Conservation (phyloP, 345 rosid species). For the Acer yangbiense region DNA sequence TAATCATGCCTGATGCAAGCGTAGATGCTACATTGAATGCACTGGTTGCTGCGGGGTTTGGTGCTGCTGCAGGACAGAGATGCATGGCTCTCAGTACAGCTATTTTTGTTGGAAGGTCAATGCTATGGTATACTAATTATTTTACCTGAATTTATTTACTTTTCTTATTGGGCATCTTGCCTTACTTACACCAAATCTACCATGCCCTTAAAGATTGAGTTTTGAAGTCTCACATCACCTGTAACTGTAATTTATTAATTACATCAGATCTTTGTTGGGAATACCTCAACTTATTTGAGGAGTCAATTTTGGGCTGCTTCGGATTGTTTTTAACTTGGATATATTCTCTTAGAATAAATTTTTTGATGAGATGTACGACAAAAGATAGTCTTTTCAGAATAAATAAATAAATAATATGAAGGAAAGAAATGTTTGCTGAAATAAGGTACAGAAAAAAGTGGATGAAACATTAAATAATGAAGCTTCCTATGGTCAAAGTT, state of each 20-base stretch:
- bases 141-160: neutral
- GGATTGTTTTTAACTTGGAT: neutral
- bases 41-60: slow-evolving; percentile 29
- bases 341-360: neutral
- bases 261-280: neutral
- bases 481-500: neutral
- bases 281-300: slow-evolving; percentile 6
- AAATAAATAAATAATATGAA: neutral
- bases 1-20: slow-evolving; percentile 34
- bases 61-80: slow-evolving; percentile 20
- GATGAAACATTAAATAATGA: neutral
- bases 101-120: slow-evolving; percentile 22
- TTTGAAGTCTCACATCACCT: neutral
- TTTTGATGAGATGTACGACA: neutral
- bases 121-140: slow-evolving; percentile 18
- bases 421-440: neutral
- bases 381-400: neutral
- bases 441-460: neutral
- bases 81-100: slow-evolving; percentile 21
- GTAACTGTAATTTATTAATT: neutral
- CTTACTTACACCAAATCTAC: neutral
- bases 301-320: neutral
- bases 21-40: slow-evolving; percentile 25
- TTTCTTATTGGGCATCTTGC: neutral
- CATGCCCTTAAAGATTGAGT: neutral